Base-by-base conservation (phyloP, 129 eudicot species). In the Lactuca sativa region DNA sequence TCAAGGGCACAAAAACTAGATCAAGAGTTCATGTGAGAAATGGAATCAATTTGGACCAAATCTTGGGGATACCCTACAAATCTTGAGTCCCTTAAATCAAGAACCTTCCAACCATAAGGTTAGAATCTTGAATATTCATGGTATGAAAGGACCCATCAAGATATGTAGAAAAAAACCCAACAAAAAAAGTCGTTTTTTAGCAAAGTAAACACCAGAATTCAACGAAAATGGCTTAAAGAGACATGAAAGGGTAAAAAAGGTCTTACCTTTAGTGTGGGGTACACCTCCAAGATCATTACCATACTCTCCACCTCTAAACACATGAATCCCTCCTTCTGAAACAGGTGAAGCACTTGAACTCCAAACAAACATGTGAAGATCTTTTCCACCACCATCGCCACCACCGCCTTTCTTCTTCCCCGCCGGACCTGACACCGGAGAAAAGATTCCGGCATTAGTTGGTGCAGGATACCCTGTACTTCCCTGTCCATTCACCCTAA, bases 341-440 rank as follows among this genome's bases (percentile, higher is more conserved):
- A 89, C 96, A 4, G 96, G 96, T 0, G 96, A 89, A 64, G 96
- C 93, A 59, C 93, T 89, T 1, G 96, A 89, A 36, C 93, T 89
- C 96, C 96, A 89, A 5, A 89, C 96, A 86, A 89, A 89, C 96
- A 89, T 89, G 47, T 89, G 96, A 48, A 89, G 87, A 82, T 89
- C 96, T 67, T 84, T 86, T 7, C 96, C 96, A 32, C 73, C 82
- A 6, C 96, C 92, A 6, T 61, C 78, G 4, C 73, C 81, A 0
- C 88, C 87, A 52, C 83, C 81, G 9, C 76, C 83, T 55, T 79
- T 87, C 88, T 78, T 84, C 62, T 87, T 87, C 15, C 79, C 74
- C 12, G 66, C 71, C 15, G 77, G 79, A 4, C 81, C 91, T 0
- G 81, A 18, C 41, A 67, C 92, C 61, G 96, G 96, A 65, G 96